Conservation (phyloP, 2,329 filamentous ascomycete species). For the Monosporascus sp. region DNA sequence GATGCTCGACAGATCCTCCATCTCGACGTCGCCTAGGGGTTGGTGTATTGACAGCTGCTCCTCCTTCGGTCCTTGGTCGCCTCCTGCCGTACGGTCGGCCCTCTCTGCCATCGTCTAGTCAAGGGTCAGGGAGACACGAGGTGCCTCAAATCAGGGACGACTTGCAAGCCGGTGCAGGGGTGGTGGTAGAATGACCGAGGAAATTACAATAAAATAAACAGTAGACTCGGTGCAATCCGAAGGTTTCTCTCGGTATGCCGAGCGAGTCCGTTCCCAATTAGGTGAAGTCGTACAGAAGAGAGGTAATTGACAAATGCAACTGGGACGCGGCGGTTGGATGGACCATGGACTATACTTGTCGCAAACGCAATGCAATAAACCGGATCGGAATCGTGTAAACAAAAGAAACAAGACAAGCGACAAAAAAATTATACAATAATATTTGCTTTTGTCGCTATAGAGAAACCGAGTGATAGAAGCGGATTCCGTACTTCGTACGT, state of each 20-base stretch:
- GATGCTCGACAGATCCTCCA: conserved; percentile 23
- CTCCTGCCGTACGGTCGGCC: conserved; percentile 14
- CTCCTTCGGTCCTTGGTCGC: conserved; percentile 19
- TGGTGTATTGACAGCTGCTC: conserved; percentile 17
- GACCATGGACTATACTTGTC: not conserved
- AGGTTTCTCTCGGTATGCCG: not conserved
- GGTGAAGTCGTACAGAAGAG: not conserved
- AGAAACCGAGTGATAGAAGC: too few species aligned
- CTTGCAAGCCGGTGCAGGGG: not conserved
- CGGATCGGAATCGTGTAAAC: not conserved
- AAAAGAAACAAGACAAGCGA: not conserved
- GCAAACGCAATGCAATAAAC: not conserved
- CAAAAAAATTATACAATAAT: not conserved
- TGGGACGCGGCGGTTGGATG: not conserved
- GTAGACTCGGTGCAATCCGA: not conserved
- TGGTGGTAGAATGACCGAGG: not conserved
- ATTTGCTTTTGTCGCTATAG: not conserved
- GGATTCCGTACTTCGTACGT: too few species aligned
- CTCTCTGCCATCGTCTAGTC: conserved; percentile 19
- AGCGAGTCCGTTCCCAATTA: not conserved
- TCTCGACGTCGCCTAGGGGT: conserved; percentile 22
- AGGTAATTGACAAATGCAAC: not conserved
- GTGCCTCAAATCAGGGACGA: not conserved
- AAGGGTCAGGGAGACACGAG: not conserved
- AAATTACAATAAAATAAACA: not conserved